Evolutionary conservation across 345 rosid genomes (phyloP).

Genomic region (Eucalyptus fibrosa): DNA sequence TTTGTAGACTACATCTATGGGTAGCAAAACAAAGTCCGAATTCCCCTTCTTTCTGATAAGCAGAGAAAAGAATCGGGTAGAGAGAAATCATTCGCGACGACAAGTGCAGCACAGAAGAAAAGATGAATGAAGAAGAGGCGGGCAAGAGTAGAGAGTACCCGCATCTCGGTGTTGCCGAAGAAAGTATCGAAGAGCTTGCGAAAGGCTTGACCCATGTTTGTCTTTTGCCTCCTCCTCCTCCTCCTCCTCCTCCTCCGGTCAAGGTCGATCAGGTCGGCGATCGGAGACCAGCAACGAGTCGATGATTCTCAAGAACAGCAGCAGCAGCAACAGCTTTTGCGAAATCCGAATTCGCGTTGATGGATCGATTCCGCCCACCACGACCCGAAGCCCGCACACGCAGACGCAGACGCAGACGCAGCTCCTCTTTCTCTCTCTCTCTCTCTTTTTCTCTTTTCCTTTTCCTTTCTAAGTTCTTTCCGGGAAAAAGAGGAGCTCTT

Average conservation of each 20-base stretch:
- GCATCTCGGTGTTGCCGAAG: constrained; percentile 89
- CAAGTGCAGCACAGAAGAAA: not conserved
- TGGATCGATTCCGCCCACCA: not conserved
- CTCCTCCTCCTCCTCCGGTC: not conserved
- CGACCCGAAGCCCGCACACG: not conserved
- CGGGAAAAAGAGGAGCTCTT: not conserved
- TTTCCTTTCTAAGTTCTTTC: not conserved
- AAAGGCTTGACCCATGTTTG: constrained; percentile 73
- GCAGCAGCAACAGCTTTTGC: not conserved
- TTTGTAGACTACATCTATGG: not conserved
- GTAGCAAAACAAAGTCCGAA: not conserved
- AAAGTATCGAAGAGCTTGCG: constrained; percentile 82
- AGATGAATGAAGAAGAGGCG: not conserved
- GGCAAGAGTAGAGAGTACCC: constrained; percentile 24
- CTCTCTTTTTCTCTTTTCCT: no score
- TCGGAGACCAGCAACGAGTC: not conserved
- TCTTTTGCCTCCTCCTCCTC: not conserved
- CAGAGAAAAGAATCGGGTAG: not conserved
- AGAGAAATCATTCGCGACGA: not conserved
- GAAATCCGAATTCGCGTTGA: not conserved
- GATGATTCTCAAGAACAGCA: not conserved
- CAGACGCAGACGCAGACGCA: not conserved
- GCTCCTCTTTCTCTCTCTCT: not conserved
- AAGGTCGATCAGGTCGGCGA: not conserved
- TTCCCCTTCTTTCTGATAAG: not conserved